A percentile compares a stretch with the other conserved stretches of the same genome.
These are phyloP conservation scores for Globisporangium heterothallicum DNA, from an alignment of 352 stramenopile species.

Conservation along the genomic window DNA sequence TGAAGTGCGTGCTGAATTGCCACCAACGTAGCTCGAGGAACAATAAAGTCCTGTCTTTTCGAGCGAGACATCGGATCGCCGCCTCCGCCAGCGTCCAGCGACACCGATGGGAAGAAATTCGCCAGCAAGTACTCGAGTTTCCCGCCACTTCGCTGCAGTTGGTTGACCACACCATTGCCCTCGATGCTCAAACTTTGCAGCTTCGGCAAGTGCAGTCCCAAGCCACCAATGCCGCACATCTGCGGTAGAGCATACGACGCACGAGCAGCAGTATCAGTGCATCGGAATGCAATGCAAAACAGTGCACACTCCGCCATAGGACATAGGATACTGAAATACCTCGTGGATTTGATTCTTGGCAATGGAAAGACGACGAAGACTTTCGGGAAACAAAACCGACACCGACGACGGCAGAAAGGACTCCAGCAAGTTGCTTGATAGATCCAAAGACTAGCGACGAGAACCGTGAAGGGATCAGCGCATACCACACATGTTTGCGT, in stretches of 20 bases:
- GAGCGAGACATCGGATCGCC: constrained; percentile 1
- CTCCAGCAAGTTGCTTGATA: constrained; percentile 55
- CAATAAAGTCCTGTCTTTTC: constrained; percentile 19
- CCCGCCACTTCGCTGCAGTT: constrained; percentile 26
- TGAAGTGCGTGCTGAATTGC: constrained; percentile 20
- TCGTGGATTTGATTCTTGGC: constrained; percentile 62
- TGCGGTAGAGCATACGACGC: constrained; percentile 14
- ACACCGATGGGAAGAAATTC: constrained; percentile 31
- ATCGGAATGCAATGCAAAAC: no score
- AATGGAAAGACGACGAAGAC: constrained; percentile 39
- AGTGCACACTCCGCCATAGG: no score
- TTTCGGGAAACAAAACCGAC: constrained; percentile 28
- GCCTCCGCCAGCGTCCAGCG: constrained; percentile 6
- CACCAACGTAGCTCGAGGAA: constrained; percentile 8
- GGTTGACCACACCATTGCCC: constrained; percentile 31
- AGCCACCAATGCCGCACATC: constrained; percentile 41
- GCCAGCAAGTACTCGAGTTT: constrained; percentile 36
- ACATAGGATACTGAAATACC: constrained; percentile 13
- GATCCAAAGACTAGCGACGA: constrained; percentile 35
- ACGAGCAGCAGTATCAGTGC: no score
- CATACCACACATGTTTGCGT: no score
- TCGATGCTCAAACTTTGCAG: constrained; percentile 47
- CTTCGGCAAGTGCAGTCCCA: constrained; percentile 29
- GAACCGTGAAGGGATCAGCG: neutral
- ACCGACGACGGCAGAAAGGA: constrained; percentile 22